Evolutionary conservation across 768 basidiomycete genomes (phyloP).

Genomic region (Strobilomyces echinocephalus): DNA sequence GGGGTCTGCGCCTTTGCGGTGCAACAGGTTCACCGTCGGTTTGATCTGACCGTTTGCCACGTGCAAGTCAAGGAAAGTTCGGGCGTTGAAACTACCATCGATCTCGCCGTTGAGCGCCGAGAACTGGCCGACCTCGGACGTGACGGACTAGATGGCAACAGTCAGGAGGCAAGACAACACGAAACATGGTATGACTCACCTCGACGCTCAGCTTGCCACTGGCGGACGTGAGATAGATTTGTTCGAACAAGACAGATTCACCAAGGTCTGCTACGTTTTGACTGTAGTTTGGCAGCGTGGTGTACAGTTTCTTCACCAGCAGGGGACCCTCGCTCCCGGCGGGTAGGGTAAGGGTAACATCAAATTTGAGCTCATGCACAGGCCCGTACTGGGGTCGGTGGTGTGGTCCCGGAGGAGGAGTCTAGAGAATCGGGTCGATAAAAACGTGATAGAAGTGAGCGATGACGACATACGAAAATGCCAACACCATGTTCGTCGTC

Average conservation of each 20-base stretch:
- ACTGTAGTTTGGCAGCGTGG: conserved; percentile 36
- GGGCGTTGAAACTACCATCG: conserved; percentile 37
- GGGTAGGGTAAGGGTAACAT: conserved; percentile 37
- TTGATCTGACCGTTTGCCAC: conserved; percentile 40
- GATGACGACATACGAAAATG: conserved; percentile 28
- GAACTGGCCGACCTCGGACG: conserved; percentile 25
- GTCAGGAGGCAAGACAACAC: not conserved
- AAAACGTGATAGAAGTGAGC: not conserved
- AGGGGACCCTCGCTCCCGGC: conserved; percentile 20
- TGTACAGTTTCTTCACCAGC: conserved; percentile 40
- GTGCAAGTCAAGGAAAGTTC: conserved; percentile 31
- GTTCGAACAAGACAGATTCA: conserved; percentile 34
- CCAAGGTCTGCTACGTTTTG: conserved; percentile 36
- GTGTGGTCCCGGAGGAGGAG: conserved; percentile 14
- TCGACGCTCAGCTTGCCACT: conserved; percentile 34
- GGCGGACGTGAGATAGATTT: conserved; percentile 32
- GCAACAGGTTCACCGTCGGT: conserved; percentile 35
- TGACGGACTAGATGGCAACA: conserved; percentile 28
- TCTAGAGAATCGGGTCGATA: conserved; percentile 24
- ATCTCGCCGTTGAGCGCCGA: conserved; percentile 45
- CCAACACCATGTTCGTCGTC: conserved; percentile 28
- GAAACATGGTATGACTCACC: conserved; percentile 20
- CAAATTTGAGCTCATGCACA: conserved; percentile 28
- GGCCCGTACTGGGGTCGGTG: not conserved
- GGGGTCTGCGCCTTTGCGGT: conserved; percentile 20